Percentiles rank a stretch among this genome's conserved stretches.
These are phyloP conservation scores for Spergularia azorica DNA, from an alignment of 179 eudicot genomes.

Conservation along the genomic window DNA sequence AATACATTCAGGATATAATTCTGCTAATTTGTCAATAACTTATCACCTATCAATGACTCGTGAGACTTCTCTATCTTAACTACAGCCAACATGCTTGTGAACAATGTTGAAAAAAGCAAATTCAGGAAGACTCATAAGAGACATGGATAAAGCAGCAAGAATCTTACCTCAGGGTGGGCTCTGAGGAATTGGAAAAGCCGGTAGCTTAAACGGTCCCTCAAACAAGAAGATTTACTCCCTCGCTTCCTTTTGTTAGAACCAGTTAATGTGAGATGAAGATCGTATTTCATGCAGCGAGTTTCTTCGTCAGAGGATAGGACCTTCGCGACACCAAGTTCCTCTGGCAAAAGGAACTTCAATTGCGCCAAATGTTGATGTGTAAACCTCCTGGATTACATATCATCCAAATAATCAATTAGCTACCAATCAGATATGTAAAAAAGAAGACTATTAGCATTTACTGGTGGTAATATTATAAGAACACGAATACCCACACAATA, in stretches of 20 bases:
- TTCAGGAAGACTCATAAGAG: neutral
- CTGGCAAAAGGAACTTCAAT: constrained; percentile 80
- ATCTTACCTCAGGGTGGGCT: constrained; percentile 66
- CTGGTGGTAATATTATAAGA: neutral
- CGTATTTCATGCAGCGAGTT: constrained; percentile 73
- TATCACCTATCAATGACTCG: neutral
- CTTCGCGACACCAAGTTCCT: constrained; percentile 60
- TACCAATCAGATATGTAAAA: neutral
- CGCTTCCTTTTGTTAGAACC: constrained; percentile 40
- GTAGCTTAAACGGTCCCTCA: constrained; percentile 57
- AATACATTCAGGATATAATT: neutral
- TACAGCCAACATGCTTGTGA: neutral
- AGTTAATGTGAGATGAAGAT: constrained; percentile 60
- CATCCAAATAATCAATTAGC: constrained; percentile 16
- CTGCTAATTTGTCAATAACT: neutral
- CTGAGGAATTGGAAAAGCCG: constrained; percentile 57
- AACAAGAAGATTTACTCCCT: constrained; percentile 27
- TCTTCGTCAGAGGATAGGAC: constrained; percentile 57
- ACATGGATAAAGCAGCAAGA: constrained; percentile 17
- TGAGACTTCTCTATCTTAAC: neutral
- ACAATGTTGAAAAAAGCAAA: too few relatives aligned
- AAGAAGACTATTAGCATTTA: neutral
- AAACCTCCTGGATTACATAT: constrained; percentile 63
- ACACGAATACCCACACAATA: too few relatives aligned
- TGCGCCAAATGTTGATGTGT: constrained; percentile 74